Conservation (phyloP, 2,329 filamentous ascomycete genomes). For the Colletotrichum karsti region DNA sequence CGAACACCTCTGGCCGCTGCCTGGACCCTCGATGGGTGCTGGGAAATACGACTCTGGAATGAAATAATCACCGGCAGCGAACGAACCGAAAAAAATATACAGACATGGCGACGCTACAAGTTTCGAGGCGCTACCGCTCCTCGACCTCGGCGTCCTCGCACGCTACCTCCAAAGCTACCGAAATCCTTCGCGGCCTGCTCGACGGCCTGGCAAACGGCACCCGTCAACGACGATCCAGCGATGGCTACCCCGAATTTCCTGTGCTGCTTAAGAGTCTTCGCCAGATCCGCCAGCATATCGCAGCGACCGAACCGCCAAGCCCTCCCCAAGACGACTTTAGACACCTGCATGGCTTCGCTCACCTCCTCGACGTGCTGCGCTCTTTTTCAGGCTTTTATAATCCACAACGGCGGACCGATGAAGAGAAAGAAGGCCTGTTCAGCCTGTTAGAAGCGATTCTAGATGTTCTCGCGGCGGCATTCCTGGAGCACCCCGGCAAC, state of each 20-base stretch:
- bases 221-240: constrained; percentile 37
- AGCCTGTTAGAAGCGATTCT: constrained; percentile 76
- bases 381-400: constrained; percentile 81
- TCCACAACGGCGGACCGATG: constrained; percentile 65
- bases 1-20: constrained; percentile 21
- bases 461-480: constrained; percentile 76
- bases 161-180: constrained; percentile 66
- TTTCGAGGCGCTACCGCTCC: constrained; percentile 65
- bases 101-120: constrained; percentile 57
- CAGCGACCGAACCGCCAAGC: constrained; percentile 54
- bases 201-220: constrained; percentile 51
- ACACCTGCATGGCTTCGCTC: constrained; percentile 80
- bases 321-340: constrained; percentile 82
- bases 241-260: constrained; percentile 57
- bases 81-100: no score
- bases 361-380: constrained; percentile 73
- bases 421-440: constrained; percentile 73
- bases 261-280: constrained; percentile 65
- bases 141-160: constrained; percentile 69
- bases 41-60: constrained; percentile 32
- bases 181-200: constrained; percentile 65
- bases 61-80: constrained; percentile 12
- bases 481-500: constrained; percentile 86
- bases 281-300: constrained; percentile 71
- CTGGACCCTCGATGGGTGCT: constrained; percentile 45